These are phyloP conservation scores for Conringia planisiliqua DNA, from an alignment of 345 rosid species.

Conservation along the genomic window DNA sequence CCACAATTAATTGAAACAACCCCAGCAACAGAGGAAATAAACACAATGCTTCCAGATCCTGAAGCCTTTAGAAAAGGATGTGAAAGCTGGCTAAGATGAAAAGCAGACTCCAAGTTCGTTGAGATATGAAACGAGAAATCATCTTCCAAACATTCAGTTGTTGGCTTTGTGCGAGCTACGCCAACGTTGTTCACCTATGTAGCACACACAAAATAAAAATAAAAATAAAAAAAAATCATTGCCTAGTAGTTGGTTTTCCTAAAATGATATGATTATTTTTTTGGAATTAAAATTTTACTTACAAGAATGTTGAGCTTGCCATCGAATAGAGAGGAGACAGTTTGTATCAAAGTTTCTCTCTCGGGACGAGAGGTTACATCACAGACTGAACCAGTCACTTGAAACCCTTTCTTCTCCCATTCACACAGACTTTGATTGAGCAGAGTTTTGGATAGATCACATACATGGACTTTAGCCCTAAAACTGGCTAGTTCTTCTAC, in stretches of 20 bases:
- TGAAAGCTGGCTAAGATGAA: constrained; percentile 17
- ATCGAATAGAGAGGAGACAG: background rate
- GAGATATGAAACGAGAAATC: constrained; percentile 12
- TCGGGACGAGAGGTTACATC: constrained; percentile 16
- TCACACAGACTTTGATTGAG: constrained; percentile 7
- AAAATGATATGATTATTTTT: too few species aligned
- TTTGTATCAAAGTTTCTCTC: constrained; percentile 13
- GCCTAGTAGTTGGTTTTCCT: too few species aligned
- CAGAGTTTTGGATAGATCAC: background rate
- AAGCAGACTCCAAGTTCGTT: constrained; percentile 21
- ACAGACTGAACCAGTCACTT: constrained; percentile 28
- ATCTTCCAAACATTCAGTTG: background rate
- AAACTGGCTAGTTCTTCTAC: constrained; percentile 21
- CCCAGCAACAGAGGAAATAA: too few species aligned
- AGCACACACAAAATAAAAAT: background rate
- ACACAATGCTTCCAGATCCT: background rate
- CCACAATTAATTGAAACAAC: too few species aligned
- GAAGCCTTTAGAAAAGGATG: constrained; percentile 26
- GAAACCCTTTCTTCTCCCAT: constrained; percentile 28
- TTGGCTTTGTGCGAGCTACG: background rate
- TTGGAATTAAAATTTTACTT: background rate
- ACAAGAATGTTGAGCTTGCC: constrained; percentile 13
- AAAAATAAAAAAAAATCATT: too few species aligned
- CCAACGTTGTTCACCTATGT: constrained; percentile 20
- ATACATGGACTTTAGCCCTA: constrained; percentile 19